Evolutionary conservation across 352 stramenopile species (phyloP), one percentile per base, ranked within the genome.

Genomic region (Globisporangium nodosum): DNA sequence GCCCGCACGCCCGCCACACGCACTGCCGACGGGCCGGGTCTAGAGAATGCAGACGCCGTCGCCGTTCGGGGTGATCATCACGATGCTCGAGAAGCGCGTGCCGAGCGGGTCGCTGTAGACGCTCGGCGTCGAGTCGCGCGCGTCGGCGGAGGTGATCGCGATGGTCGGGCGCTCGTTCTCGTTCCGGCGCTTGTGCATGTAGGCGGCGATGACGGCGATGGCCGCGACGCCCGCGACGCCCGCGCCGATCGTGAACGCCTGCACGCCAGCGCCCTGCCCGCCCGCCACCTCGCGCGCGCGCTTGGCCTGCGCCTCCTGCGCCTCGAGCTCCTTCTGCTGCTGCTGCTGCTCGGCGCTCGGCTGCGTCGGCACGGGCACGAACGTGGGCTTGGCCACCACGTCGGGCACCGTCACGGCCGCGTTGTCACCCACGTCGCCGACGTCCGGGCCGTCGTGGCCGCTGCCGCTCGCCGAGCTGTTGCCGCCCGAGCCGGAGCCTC

Each of bases 1-100:
- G 37, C 37, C 37, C 37, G 37, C 37, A 43, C 37, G 37, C 37
- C 37, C 37, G 37, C 37, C 37, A 43, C 35, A 40, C 9, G 35
- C 35, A 40, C 35, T 7, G 35, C 7, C 8, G 35, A 40, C 8
- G 35, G 12, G 12, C 15, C 21, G 5, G 27, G 48, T n/a, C 40
- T 86, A 92, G 55, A 92, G 63, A 39, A 92, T 85, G 68, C 81
- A 92, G 48, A 92, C 76, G 35, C 81, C 81, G 61, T 92, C 76
- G 24, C 81, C 81, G 56, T 90, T 88, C 52, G 81, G 81, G 46
- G 81, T 90, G 69, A 92, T 87, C 81, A 92, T 92, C 63, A 92
- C 81, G 59, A 92, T 92, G 60, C 81, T 92, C n/a, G 77, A 88
- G 70, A 85, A 92, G 42, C 81, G 81, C 60, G 81, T 92, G 47